Percentiles rank a stretch among this genome's conserved stretches.
phyloP scores from a whole-genome alignment of 495 filamentous ascomycete genomes.

The Eremomyces bilateralis region DNA sequence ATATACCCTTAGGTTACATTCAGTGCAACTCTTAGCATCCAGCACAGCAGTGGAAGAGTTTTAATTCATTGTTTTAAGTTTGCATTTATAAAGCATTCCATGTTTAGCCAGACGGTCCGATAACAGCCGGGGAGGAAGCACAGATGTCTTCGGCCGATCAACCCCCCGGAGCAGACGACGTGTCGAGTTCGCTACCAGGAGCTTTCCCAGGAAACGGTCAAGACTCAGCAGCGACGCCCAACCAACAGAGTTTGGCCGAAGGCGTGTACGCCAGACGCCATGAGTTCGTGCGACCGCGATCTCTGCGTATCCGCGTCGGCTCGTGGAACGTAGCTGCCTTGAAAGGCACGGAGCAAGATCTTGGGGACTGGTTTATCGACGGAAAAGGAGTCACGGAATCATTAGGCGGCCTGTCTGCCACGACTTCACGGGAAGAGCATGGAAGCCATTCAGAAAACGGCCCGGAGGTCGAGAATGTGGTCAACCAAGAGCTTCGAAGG shows the following conservation, averaged over 20 bases:
- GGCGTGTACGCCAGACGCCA: constrained; percentile 45
- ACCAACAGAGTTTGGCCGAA: constrained; percentile 28
- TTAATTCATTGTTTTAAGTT: neutral
- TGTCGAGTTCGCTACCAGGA: constrained; percentile 18
- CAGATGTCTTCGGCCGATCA: neutral
- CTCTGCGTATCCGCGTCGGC: constrained; percentile 65
- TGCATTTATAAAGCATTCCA: neutral
- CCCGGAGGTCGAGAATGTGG: constrained; percentile 18
- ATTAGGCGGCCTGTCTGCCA: constrained; percentile 29
- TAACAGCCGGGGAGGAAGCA: neutral
- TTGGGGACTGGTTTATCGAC: constrained; percentile 66
- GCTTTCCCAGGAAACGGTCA: constrained; percentile 15
- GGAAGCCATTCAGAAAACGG: constrained; percentile 2
- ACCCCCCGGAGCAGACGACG: constrained; percentile 2
- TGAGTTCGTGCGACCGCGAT: constrained; percentile 51
- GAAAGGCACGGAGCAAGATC: constrained; percentile 62
- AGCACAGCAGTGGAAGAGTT: too few relatives aligned
- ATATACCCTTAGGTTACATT: too few relatives aligned
- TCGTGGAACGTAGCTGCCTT: constrained; percentile 87
- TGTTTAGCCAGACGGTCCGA: neutral
- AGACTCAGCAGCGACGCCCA: constrained; percentile 3
- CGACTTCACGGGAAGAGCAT: constrained; percentile 6
- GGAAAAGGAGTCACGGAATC: constrained; percentile 44
- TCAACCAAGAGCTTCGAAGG: constrained; percentile 21
- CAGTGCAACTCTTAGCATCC: too few relatives aligned